Evolutionary conservation across 2,329 filamentous ascomycete genomes (phyloP).

Genomic region (Fusarium graminum): DNA sequence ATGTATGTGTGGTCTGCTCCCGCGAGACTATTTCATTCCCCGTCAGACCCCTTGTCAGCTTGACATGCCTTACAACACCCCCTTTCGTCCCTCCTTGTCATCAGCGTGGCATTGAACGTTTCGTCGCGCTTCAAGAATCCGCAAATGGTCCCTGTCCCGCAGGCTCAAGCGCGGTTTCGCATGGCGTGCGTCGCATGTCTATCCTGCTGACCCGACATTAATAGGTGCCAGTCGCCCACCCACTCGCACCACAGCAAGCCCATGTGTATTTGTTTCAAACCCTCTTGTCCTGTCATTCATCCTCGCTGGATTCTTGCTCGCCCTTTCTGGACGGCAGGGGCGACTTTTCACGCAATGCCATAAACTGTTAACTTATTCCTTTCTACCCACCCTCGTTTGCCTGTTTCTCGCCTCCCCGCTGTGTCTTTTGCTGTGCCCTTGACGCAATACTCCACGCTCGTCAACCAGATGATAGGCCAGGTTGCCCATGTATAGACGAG

Average conservation of each 20-base stretch:
- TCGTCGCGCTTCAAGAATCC: conserved; percentile 41
- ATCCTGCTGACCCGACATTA: conserved; percentile 48
- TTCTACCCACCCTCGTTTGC: conserved; percentile 45
- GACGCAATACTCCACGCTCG: conserved; percentile 27
- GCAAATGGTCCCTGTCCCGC: conserved; percentile 43
- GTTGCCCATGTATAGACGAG: conserved; percentile 46
- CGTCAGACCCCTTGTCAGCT: conserved; percentile 40
- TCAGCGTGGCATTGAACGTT: conserved; percentile 49
- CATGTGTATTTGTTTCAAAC: conserved; percentile 48
- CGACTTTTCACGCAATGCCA: conserved; percentile 46
- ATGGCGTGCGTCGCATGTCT: conserved; percentile 46
- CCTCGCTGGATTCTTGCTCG: conserved; percentile 37
- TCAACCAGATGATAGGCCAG: conserved; percentile 44
- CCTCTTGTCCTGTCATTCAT: conserved; percentile 38
- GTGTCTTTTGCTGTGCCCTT: conserved; percentile 30
- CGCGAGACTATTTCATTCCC: conserved; percentile 37
- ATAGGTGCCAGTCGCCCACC: conserved; percentile 48
- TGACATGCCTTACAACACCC: conserved; percentile 39
- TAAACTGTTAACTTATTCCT: conserved; percentile 39
- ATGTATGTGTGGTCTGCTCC: conserved; percentile 36
- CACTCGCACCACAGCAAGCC: conserved; percentile 40
- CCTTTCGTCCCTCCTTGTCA: conserved; percentile 47
- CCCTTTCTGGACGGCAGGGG: conserved; percentile 46
- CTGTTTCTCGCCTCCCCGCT: conserved; percentile 29
- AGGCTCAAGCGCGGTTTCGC: conserved; percentile 44